phyloP scores from a whole-genome alignment of 164 flowering plant genomes.

The Vitis vinifera region ASM3070453v1 NC_081822.1:9599501-9600000 shows the following conservation, averaged over 20 bases:
- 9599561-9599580: no score
- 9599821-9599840: constrained; percentile 66
- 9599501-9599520: no score
- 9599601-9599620: no score
- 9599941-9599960: constrained; percentile 88
- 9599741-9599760: constrained; percentile 24
- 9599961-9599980: constrained; percentile 51
- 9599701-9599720: no score
- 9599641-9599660: no score
- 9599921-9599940: constrained; percentile 95
- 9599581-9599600: no score
- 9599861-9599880: constrained; percentile 78
- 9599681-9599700: background rate
- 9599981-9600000: constrained; percentile 79
- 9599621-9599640: no score
- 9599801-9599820: constrained; percentile 74
- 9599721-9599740: no score
- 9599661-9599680: no score
- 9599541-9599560: no score
- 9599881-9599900: constrained; percentile 59
- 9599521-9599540: no score
- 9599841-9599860: constrained; percentile 77
- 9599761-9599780: constrained; percentile 62
- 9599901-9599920: constrained; percentile 89
- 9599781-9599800: constrained; percentile 66